phyloP scores from a whole-genome alignment of 306 rosid species.

The Rubus parviflorus region DNA sequence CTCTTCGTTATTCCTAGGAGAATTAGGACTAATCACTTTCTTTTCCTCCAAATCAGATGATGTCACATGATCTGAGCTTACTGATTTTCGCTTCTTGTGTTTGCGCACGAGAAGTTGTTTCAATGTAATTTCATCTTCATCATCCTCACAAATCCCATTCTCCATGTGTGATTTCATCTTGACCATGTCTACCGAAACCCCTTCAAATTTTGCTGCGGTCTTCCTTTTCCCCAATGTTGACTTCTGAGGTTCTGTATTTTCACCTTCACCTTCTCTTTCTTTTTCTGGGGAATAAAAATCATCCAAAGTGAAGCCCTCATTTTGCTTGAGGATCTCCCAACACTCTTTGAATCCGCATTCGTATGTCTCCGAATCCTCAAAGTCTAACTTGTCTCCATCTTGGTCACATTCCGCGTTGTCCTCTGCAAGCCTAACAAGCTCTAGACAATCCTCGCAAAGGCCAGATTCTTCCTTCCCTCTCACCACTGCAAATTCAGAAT shows the following conservation, averaged over 20 bases:
- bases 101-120: no score
- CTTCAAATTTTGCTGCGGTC: slow-evolving; percentile 4
- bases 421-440: slow-evolving; percentile 47
- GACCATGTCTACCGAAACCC: slow-evolving; percentile 24
- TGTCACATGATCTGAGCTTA: neutral
- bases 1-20: neutral
- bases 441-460: slow-evolving; percentile 52
- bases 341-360: slow-evolving; percentile 74
- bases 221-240: no score
- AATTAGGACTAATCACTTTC: no score
- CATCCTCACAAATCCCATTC: neutral
- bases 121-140: neutral
- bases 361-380: slow-evolving; percentile 50
- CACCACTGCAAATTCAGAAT: slow-evolving; percentile 30
- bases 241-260: neutral
- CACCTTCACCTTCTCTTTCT: neutral
- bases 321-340: slow-evolving; percentile 59
- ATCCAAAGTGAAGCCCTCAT: slow-evolving; percentile 43
- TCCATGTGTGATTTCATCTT: slow-evolving; percentile 39
- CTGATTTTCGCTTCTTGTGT: neutral
- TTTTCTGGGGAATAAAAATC: slow-evolving; percentile 26
- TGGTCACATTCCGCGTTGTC: slow-evolving; percentile 35
- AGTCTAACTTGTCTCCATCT: slow-evolving; percentile 45
- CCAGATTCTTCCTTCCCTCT: slow-evolving; percentile 31
- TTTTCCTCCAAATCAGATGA: neutral